These are phyloP conservation scores for Penicillium italicum DNA, from an alignment of 2,329 filamentous ascomycete genomes.

Conservation along the genomic window DNA sequence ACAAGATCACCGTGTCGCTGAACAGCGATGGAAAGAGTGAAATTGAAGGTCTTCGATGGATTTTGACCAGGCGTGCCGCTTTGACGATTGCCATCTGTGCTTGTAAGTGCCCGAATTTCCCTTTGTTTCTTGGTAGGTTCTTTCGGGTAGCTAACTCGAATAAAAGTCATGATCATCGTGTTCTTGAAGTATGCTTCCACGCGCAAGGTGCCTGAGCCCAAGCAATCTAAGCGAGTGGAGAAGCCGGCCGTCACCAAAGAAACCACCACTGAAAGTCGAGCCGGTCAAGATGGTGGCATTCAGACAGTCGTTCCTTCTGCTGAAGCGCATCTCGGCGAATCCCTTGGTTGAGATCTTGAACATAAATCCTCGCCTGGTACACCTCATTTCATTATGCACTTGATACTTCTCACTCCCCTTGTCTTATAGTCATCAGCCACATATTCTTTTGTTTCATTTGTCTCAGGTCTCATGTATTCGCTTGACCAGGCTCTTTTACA, in stretches of 20 bases:
- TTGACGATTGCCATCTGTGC: slow-evolving; percentile 55
- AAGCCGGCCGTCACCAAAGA: slow-evolving; percentile 32
- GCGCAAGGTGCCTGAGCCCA: slow-evolving; percentile 35
- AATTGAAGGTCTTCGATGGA: slow-evolving; percentile 87
- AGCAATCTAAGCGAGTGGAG: slow-evolving; percentile 32
- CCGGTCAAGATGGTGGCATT: slow-evolving; percentile 15
- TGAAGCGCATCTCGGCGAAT: slow-evolving; percentile 28
- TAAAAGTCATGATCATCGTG: slow-evolving; percentile 46
- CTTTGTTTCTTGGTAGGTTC: not conserved
- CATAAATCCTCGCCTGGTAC: not conserved
- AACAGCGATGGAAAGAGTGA: slow-evolving; percentile 89
- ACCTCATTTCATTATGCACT: not conserved
- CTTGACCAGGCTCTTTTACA: not conserved
- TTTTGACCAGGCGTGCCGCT: slow-evolving; percentile 64
- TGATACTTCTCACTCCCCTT: not conserved
- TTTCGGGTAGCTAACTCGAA: slow-evolving; percentile 9
- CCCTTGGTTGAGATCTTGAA: slow-evolving; percentile 25
- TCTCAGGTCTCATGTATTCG: not conserved
- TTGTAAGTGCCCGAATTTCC: slow-evolving; percentile 34
- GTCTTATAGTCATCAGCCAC: not conserved
- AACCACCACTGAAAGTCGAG: slow-evolving; percentile 24
- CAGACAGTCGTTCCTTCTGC: slow-evolving; percentile 13
- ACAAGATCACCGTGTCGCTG: slow-evolving; percentile 87
- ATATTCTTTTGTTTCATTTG: slow-evolving; percentile 8
- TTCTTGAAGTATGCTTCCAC: slow-evolving; percentile 46